Evolutionary conservation across 768 basidiomycete genomes (phyloP), one percentile per base, ranked within the genome.

Genomic region (Lanmaoa pseudosensibilis): DNA sequence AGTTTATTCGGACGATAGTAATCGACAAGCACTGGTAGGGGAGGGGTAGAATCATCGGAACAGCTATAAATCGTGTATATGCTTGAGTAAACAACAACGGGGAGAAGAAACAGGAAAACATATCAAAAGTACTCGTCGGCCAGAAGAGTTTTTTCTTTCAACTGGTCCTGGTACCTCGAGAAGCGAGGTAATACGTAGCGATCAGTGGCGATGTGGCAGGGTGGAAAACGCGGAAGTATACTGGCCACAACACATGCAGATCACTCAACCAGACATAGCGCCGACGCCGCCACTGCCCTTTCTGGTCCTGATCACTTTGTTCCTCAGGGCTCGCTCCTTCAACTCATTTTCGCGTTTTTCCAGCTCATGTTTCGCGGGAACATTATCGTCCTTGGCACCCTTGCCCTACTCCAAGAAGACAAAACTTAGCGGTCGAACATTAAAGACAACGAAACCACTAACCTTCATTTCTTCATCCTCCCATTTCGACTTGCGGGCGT

Each of bases 271-370:
- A 34, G 61, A 66, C 51, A 39, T 34, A 21, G 36, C 21, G 9
- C 60, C 58, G 2, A n/a, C 43, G n/a, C 66, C 67, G 44, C 61
- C 62, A 57, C 73, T 76, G 18, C 67, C 74, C 68, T 87, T 90
- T 61, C 89, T 77, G 32, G 86, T 88, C 66, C 86, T 78, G 51
- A 85, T 78, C 45, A 93, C 91, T 68, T 93, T 93, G 66, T 92
- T 92, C 65, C 91, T 81, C 67, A 93, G 70, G 15, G 90, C 89
- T 67, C 76, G 83, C 63, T 93, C 91, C 68, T 91, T 92, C 57
- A 92, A 67, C 65, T 93, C 91, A 59, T 81, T 91, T 66, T 93
- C 91, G 55, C 87, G 73, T 61, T 76, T 82, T 63, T 84, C 83
- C 44, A 93, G 74, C 36, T 89, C 89, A 23, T 66, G 65, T 51